Evolutionary conservation across 2,329 filamentous ascomycete species (phyloP).

Genomic region (Elsinoe batatas): DNA sequence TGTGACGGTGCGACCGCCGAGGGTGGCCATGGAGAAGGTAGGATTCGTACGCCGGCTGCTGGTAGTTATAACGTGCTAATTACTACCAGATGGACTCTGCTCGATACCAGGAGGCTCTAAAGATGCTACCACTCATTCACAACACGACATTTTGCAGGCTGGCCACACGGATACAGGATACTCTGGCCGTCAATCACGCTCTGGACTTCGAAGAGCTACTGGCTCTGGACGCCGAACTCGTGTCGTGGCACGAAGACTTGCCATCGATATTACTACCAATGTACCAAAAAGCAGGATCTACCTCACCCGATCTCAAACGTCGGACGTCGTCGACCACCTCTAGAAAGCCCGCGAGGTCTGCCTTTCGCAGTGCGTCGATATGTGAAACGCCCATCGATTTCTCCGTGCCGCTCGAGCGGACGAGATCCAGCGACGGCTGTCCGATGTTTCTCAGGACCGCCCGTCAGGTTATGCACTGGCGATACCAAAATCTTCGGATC

Average conservation of each 20-base stretch:
- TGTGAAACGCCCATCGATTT: conserved; percentile 35
- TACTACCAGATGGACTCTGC: conserved; percentile 25
- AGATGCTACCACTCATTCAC: conserved; percentile 61
- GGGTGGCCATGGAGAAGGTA: conserved; percentile 26
- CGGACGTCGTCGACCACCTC: conserved; percentile 13
- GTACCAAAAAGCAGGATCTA: conserved; percentile 5
- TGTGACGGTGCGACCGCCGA: conserved; percentile 56
- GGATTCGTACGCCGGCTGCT: neutral
- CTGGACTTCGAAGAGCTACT: conserved; percentile 57
- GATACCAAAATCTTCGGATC: conserved; percentile 68
- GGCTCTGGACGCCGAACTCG: conserved; percentile 56
- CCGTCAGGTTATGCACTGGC: conserved; percentile 70
- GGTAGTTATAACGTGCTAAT: conserved; percentile 27
- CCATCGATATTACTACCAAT: conserved; percentile 36
- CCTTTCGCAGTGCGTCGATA: neutral
- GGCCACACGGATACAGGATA: conserved; percentile 66
- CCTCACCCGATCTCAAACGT: conserved; percentile 14
- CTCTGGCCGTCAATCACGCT: conserved; percentile 58
- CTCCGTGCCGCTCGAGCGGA: conserved; percentile 51
- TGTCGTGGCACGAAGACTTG: conserved; percentile 62
- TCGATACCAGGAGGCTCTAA: conserved; percentile 45
- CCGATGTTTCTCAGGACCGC: conserved; percentile 61
- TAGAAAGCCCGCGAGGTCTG: conserved; percentile 1
- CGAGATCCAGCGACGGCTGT: conserved; percentile 31
- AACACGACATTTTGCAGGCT: conserved; percentile 74